Evolutionary conservation across 2,329 filamentous ascomycete genomes (phyloP), one percentile per base, ranked within the genome.

Genomic region (Talaromyces pinophilus): DNA sequence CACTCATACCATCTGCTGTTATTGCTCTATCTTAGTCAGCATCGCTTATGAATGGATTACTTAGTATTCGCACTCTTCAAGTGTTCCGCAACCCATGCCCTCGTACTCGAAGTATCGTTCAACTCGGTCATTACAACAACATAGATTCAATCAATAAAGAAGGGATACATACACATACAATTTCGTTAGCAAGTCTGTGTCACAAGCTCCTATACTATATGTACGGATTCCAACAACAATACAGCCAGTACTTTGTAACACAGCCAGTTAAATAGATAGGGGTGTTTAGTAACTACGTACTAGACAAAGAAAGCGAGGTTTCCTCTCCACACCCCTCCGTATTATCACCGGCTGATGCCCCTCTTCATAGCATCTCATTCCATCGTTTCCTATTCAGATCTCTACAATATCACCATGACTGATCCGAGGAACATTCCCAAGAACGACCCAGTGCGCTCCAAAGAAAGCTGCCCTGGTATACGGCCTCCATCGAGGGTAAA

Each of bases 401-500:
- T 54, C 48, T 54, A 4, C 48, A 54, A 33, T 5, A 44, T 44
- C 40, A 44, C 13, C 40, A 44, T 44, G 40, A 44, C 40, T 44
- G 38, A 55, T 28, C 62, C 62, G 33, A 64, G 40, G 25, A 46
- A 46, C 40, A n/a, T 61, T 17, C 59, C 59, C 19, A 48, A 46
- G 22, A 15, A 61, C 40, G 40, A 61, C 59, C 59, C 59, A 19
- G 40, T 48, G 40, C 59, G 59, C 38, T 61, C 59, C 19, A 61
- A 28, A n/a, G n/a, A 28, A 61, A 61, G 17, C 59, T 61, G 15
- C 59, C 40, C 22, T 61, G 59, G 59, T 61, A 61, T 30, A 48
- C 22, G 25, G 17, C 22, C 22, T 61, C 38, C 7, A n/a, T 46
- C 28, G 59, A 50, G 11, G 59, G 38, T 4, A 50, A 6, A 48